Conservation (phyloP, 2,329 filamentous ascomycete genomes). For the Fusarium solani-melongenae region DNA sequence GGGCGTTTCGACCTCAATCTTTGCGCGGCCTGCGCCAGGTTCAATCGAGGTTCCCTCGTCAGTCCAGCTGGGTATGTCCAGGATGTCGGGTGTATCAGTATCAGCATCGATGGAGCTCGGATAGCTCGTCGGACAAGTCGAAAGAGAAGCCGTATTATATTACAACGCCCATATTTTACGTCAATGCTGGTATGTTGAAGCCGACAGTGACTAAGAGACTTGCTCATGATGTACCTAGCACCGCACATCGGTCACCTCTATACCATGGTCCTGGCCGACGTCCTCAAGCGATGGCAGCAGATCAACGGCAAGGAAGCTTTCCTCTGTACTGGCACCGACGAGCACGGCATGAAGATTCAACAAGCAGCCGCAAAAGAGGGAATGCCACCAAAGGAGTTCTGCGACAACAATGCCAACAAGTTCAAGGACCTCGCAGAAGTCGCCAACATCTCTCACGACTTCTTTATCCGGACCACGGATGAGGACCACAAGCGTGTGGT, state of each 20-base stretch:
- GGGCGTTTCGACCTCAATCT: conserved; percentile 41
- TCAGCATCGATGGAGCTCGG: conserved; percentile 47
- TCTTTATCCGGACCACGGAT: conserved; percentile 95
- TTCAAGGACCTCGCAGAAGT: conserved; percentile 80
- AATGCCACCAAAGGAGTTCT: conserved; percentile 83
- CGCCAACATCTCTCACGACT: conserved; percentile 79
- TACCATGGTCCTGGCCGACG: conserved; percentile 89
- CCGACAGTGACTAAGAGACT: accelerated
- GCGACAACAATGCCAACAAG: conserved; percentile 82
- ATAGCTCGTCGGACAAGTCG: conserved; percentile 68
- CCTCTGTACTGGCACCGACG: conserved; percentile 92
- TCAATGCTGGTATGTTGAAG: conserved; percentile 81
- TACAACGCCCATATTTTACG: conserved; percentile 98
- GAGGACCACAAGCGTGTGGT: conserved; percentile 84
- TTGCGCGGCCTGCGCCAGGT: conserved; percentile 38
- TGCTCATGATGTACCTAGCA: conserved; percentile 60
- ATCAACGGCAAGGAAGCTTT: conserved; percentile 78
- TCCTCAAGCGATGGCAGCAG: conserved; percentile 90
- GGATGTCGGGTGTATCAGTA: conserved; percentile 41
- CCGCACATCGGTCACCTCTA: conserved; percentile 97
- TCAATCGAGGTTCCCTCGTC: conserved; percentile 28
- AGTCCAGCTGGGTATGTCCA: conserved; percentile 43
- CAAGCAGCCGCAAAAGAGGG: conserved; percentile 80
- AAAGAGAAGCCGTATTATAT: conserved; percentile 92
- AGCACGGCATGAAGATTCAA: conserved; percentile 98